Evolutionary conservation across 306 rosid species (phyloP).

Genomic region (Alnus glutinosa): DNA sequence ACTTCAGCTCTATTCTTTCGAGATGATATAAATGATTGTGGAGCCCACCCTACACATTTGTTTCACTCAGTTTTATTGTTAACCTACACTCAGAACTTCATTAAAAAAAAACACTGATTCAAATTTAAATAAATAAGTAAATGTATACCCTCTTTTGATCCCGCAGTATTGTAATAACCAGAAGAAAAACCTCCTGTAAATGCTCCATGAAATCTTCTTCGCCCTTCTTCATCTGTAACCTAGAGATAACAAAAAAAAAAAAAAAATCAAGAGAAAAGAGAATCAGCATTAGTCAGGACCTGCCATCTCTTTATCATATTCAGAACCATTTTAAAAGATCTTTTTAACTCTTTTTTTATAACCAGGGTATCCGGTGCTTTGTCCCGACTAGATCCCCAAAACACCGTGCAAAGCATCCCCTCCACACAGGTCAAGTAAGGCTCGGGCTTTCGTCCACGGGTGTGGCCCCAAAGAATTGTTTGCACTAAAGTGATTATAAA

Average conservation of each 20-base stretch:
- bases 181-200: conserved; percentile 95
- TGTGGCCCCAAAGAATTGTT: too few relatives aligned
- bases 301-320: background rate
- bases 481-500: too few relatives aligned
- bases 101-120: conserved; percentile 6
- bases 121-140: conserved; percentile 4
- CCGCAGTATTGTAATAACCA: conserved; percentile 88
- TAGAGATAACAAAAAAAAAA: conserved; percentile 16
- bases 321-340: background rate
- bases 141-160: conserved; percentile 82
- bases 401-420: too few relatives aligned
- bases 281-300: background rate
- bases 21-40: conserved; percentile 83
- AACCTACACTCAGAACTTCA: conserved; percentile 10
- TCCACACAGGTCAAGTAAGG: too few relatives aligned
- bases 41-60: conserved; percentile 85
- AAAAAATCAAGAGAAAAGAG: background rate
- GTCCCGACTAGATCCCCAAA: too few relatives aligned
- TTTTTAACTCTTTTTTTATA: background rate
- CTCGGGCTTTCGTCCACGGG: too few relatives aligned
- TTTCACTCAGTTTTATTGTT: conserved; percentile 28
- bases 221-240: conserved; percentile 98
- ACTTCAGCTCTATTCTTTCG: conserved; percentile 92
- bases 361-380: too few relatives aligned
- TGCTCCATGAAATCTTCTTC: conserved; percentile 97